phyloP scores from a whole-genome alignment of 2,329 filamentous ascomycete species.

The Verticillium longisporum region DNA sequence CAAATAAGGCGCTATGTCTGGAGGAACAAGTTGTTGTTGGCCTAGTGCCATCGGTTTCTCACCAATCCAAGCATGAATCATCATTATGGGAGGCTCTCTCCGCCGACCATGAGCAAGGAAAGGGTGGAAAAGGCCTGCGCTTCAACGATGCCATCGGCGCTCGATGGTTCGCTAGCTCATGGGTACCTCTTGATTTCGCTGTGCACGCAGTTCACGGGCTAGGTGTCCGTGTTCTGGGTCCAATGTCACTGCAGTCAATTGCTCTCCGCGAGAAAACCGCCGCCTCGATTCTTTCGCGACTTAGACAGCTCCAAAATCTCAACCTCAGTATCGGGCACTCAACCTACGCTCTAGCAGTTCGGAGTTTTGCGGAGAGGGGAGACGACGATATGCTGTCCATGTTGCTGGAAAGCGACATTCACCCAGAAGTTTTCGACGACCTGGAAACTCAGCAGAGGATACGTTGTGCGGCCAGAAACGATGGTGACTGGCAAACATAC shows the following conservation, averaged over 20 bases:
- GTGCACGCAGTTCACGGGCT: constrained; percentile 64
- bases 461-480: constrained; percentile 10
- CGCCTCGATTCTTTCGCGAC: constrained; percentile 47
- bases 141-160: constrained; percentile 67
- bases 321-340: constrained; percentile 57
- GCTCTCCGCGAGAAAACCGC: constrained; percentile 56
- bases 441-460: constrained; percentile 30
- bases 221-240: constrained; percentile 65
- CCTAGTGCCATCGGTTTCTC: constrained; percentile 2
- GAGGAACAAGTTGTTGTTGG: constrained; percentile 25
- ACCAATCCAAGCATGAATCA: constrained; percentile 6
- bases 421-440: constrained; percentile 50
- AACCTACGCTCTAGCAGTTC: constrained; percentile 59
- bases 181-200: constrained; percentile 65
- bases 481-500: background rate
- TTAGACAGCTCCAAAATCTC: constrained; percentile 53
- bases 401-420: constrained; percentile 42
- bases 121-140: constrained; percentile 33
- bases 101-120: constrained; percentile 29
- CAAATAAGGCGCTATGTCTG: constrained; percentile 25
- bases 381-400: constrained; percentile 41
- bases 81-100: constrained; percentile 27
- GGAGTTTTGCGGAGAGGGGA: constrained; percentile 52
- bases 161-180: constrained; percentile 69
- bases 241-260: constrained; percentile 70